These are phyloP conservation scores for Psilocybe mexicana DNA, from an alignment of 1,284 basidiomycete species.

Conservation along the genomic window DNA sequence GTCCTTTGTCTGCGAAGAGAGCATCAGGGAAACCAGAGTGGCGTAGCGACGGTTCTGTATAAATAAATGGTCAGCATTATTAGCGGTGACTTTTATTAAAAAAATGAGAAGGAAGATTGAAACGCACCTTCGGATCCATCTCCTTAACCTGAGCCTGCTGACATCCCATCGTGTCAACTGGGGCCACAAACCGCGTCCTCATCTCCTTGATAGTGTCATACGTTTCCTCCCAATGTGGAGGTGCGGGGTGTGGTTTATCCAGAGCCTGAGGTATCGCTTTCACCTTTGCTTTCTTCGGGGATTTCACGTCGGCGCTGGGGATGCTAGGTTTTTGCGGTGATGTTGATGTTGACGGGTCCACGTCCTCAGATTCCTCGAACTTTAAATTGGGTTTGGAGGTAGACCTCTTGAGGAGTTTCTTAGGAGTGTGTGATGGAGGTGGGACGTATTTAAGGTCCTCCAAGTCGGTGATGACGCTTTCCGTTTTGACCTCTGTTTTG, in stretches of 20 bases:
- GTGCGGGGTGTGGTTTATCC: constrained; percentile 72
- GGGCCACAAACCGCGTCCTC: constrained; percentile 72
- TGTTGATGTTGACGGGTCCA: not conserved
- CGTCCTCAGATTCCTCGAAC: not conserved
- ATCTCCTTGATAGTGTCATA: constrained; percentile 81
- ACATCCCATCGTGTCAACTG: constrained; percentile 93
- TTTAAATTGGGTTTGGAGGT: not conserved
- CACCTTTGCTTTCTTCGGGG: constrained; percentile 34
- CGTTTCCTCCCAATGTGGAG: constrained; percentile 70
- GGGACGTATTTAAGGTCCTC: constrained; percentile 18
- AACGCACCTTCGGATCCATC: constrained; percentile 61
- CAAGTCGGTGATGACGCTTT: constrained; percentile 23
- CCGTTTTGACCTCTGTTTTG: constrained; percentile 14
- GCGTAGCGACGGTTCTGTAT: constrained; percentile 76
- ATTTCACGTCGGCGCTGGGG: constrained; percentile 19
- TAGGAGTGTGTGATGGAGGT: not conserved
- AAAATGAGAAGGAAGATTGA: constrained; percentile 11
- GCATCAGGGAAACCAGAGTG: constrained; percentile 91
- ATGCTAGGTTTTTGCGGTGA: not conserved
- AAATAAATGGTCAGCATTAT: not conserved
- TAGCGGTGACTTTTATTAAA: not conserved
- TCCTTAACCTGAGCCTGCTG: constrained; percentile 66
- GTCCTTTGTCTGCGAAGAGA: constrained; percentile 95
- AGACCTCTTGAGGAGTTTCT: not conserved
- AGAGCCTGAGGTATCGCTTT: constrained; percentile 55